These are phyloP conservation scores for Crithidia expoeki DNA, from an alignment of 208 protist genomes.

Conservation along the genomic window DNA sequence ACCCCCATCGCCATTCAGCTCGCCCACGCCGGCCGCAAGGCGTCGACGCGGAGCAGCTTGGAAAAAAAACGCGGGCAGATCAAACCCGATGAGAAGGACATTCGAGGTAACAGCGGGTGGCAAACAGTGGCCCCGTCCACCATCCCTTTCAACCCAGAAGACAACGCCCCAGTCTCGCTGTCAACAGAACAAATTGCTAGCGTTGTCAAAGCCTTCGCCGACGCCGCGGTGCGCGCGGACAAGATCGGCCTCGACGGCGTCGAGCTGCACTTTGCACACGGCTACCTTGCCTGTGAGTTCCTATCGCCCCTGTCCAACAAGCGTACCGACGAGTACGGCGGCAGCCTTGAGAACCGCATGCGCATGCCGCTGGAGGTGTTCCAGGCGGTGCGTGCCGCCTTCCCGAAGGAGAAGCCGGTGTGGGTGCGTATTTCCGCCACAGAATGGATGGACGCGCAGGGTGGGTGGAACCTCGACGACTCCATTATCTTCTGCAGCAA, in stretches of 20 bases:
- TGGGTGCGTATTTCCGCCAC: constrained; percentile 77
- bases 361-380: constrained; percentile 81
- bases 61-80: background rate
- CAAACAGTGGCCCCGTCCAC: constrained; percentile 45
- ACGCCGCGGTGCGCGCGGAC: constrained; percentile 46
- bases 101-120: constrained; percentile 11
- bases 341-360: constrained; percentile 73
- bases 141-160: constrained; percentile 53
- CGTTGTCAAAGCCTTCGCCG: constrained; percentile 47
- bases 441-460: constrained; percentile 54
- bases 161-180: constrained; percentile 53
- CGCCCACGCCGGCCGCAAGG: constrained; percentile 69
- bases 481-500: constrained; percentile 28
- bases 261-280: constrained; percentile 82
- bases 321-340: constrained; percentile 87
- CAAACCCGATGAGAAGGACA: background rate
- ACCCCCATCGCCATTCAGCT: constrained; percentile 78
- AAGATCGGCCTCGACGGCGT: constrained; percentile 77
- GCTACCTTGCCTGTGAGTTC: constrained; percentile 88
- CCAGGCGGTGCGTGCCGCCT: constrained; percentile 37
- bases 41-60: constrained; percentile 8
- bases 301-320: constrained; percentile 60
- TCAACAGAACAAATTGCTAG: constrained; percentile 31
- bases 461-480: constrained; percentile 41
- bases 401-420: constrained; percentile 65